Evolutionary conservation across 768 basidiomycete genomes (phyloP).

Genomic region (Hygrocybe coccinea): DNA sequence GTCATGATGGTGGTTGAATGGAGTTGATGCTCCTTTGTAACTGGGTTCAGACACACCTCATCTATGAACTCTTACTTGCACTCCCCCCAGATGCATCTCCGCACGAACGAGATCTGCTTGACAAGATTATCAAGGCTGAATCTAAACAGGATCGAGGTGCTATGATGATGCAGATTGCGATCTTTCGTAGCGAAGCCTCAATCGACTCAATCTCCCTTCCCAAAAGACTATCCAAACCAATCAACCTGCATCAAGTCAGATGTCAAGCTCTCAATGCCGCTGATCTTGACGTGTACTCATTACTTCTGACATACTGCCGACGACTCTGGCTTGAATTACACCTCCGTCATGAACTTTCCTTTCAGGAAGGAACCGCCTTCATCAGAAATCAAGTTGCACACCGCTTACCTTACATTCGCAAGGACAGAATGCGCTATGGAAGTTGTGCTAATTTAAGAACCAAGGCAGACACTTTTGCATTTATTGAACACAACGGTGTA

Average conservation of each 20-base stretch:
- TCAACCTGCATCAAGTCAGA: not conserved
- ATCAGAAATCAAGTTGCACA: constrained; percentile 1
- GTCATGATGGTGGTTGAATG: constrained; percentile 26
- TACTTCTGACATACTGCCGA: constrained; percentile 6
- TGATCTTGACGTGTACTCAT: not conserved
- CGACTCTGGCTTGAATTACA: constrained; percentile 9
- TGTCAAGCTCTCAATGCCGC: not conserved
- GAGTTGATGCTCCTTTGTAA: constrained; percentile 26
- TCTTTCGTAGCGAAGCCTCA: constrained; percentile 16
- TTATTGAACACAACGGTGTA: constrained; percentile 1
- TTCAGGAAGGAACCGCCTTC: not conserved
- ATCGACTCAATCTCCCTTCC: too few relatives aligned
- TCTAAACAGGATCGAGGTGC: constrained; percentile 8
- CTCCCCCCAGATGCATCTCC: constrained; percentile 14
- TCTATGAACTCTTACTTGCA: constrained; percentile 19
- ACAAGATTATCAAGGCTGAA: constrained; percentile 14
- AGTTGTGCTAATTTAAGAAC: constrained; percentile 12
- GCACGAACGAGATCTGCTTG: constrained; percentile 9
- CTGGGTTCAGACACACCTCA: constrained; percentile 2
- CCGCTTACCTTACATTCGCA: constrained; percentile 12
- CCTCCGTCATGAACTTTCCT: constrained; percentile 3
- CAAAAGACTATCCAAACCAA: too few relatives aligned
- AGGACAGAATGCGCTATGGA: constrained; percentile 21
- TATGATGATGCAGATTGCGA: constrained; percentile 20
- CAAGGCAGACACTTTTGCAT: constrained; percentile 13